Evolutionary conservation across 441 rosid genomes (phyloP).

Genomic region (Adansonia grandidieri): DNA sequence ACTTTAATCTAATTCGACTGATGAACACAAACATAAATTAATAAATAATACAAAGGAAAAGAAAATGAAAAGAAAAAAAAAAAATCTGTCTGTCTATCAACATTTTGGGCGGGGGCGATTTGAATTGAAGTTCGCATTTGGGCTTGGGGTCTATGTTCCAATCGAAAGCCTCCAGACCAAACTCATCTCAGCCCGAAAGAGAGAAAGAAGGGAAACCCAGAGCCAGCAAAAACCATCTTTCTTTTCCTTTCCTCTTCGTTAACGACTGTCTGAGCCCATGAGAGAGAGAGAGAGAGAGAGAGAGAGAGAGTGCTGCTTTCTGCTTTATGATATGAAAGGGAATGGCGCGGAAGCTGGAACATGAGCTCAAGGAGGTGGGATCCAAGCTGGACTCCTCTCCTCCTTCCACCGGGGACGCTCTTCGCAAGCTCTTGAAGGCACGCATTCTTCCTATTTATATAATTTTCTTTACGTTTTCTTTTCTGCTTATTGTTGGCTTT

Average conservation of each 20-base stretch:
- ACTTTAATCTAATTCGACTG: too few species aligned
- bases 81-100: too few species aligned
- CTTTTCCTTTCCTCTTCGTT: neutral
- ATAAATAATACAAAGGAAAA: too few species aligned
- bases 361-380: conserved; percentile 81
- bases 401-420: conserved; percentile 76
- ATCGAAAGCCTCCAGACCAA: too few species aligned
- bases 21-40: too few species aligned
- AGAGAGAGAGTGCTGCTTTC: neutral
- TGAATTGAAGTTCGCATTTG: too few species aligned
- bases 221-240: too few species aligned
- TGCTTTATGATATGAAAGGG: neutral
- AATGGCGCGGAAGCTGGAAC: conserved; percentile 73
- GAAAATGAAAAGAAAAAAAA: too few species aligned
- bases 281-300: neutral
- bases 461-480: conserved; percentile 2
- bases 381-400: conserved; percentile 79
- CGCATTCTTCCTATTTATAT: conserved; percentile 30
- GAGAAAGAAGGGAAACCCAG: too few species aligned
- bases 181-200: too few species aligned
- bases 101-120: too few species aligned
- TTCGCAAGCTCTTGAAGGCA: conserved; percentile 89
- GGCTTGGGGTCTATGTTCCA: neutral
- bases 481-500: conserved; percentile 24
- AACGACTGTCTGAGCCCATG: neutral